Base-by-base conservation (phyloP, 2,329 filamentous ascomycete species). In the Pseudovirgaria hyperparasitica region DNA sequence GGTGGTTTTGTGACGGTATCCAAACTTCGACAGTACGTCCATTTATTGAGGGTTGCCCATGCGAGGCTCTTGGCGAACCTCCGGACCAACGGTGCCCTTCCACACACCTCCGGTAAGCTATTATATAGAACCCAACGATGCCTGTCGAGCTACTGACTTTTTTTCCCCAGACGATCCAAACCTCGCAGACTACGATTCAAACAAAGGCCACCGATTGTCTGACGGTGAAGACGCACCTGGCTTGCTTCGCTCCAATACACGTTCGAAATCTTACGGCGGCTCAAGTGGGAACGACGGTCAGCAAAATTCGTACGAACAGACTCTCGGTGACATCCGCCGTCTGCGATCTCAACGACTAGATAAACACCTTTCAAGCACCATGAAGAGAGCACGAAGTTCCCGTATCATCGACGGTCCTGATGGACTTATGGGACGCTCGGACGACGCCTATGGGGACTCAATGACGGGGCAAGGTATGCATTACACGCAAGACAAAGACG, bases 291-390 rank as follows among this genome's bases (percentile, higher is more conserved):
- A 57, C 29, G 73, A 76, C 26, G 62, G 61, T 17, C 67, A 72
- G 30, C 38, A 34, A 20, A 50, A 76, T 43, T 84, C 81, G 16
- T 90, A 96, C 49, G 87, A 96, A 59, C 92, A 86, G 57, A 93
- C 87, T 24, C 76, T 98, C 40, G 92, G 90, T 39, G 90, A 98
- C 55, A 90, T 98, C 48, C 77, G 85, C 43, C 72, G 90, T 35
- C 59, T 98, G 32, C 76, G 87, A 38, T 96, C 90, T 35, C 96
- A 87, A 13, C 76, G 90, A 16, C 77, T 96, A 48, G 87, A 98
- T 46, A 87, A 92, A 47, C 84, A 92, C 44, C 61, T 98, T 22
- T 96, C 87, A 19, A 92, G 84, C 13, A 94, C 85, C 26, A 85
- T 87, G 51, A 81, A 82, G 49, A 90, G 86, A 44, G 82, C 87